These are phyloP conservation scores for Chlamydomonas eustigma DNA, from an alignment of 139 green algal species.

Conservation along the genomic window DNA sequence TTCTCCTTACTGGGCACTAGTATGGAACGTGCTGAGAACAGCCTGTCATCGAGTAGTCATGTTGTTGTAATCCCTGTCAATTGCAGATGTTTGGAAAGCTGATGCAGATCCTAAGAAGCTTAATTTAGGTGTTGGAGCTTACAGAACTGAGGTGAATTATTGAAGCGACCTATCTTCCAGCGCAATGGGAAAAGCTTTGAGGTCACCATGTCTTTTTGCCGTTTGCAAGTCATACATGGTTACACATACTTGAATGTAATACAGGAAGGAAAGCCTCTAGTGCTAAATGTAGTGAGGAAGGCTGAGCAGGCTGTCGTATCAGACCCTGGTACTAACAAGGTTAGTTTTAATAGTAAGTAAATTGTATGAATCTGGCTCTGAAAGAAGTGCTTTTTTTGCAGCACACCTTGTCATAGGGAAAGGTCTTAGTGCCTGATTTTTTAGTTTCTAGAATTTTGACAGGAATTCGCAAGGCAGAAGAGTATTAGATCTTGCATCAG, in stretches of 20 bases:
- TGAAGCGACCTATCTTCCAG: neutral
- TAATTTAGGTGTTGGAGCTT: constrained; percentile 88
- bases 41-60: neutral
- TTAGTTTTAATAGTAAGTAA: too few species aligned
- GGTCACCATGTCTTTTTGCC: neutral
- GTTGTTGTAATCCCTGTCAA: neutral
- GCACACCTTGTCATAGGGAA: too few species aligned
- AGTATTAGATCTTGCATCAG: too few species aligned
- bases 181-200: neutral
- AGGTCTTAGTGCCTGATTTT: too few species aligned
- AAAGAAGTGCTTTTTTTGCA: too few species aligned
- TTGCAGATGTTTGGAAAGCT: constrained; percentile 1
- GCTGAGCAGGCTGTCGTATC: constrained; percentile 69
- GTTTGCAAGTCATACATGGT: neutral
- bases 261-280: constrained; percentile 79
- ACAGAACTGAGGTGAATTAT: constrained; percentile 67
- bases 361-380: too few species aligned
- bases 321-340: constrained; percentile 68
- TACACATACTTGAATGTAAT: neutral
- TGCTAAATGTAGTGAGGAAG: constrained; percentile 78
- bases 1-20: neutral
- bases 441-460: too few species aligned
- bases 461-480: too few species aligned
- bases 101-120: constrained; percentile 59
- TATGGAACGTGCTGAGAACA: too few species aligned